Evolutionary conservation across 1,139 yeast genomes (phyloP).

Genomic region (Scheffersomyces quercinus): DNA sequence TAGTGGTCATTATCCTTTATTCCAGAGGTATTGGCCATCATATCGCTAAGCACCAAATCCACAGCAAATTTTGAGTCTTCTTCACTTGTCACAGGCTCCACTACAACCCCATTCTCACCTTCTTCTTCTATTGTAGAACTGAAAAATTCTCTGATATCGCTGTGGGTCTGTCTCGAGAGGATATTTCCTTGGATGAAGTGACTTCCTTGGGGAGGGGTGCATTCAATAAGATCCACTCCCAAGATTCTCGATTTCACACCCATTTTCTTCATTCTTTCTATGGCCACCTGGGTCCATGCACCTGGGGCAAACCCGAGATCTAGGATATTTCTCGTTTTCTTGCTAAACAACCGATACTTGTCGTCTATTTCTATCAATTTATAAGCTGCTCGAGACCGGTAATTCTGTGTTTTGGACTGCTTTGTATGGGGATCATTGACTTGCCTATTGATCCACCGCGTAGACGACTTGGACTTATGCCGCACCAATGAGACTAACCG

Average conservation of each 20-base stretch:
- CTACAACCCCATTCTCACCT: background rate
- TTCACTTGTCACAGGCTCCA: slow-evolving; percentile 2
- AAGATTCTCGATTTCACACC: slow-evolving; percentile 21
- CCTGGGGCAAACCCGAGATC: slow-evolving; percentile 66
- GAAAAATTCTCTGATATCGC: slow-evolving; percentile 22
- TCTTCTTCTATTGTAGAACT: background rate
- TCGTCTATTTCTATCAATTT: slow-evolving; percentile 73
- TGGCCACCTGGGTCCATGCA: slow-evolving; percentile 50
- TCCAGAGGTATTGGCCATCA: slow-evolving; percentile 52
- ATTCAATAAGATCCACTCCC: slow-evolving; percentile 44
- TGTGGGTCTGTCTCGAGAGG: slow-evolving; percentile 34
- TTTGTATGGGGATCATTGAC: slow-evolving; percentile 60
- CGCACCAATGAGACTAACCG: slow-evolving; percentile 1
- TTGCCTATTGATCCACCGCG: slow-evolving; percentile 75
- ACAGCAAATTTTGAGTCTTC: slow-evolving; percentile 13
- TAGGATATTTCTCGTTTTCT: slow-evolving; percentile 55
- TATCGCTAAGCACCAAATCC: slow-evolving; percentile 44
- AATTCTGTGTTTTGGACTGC: slow-evolving; percentile 63
- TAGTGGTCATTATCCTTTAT: slow-evolving; percentile 43
- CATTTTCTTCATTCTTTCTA: slow-evolving; percentile 21
- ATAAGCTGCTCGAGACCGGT: slow-evolving; percentile 87
- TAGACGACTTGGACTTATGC: slow-evolving; percentile 49
- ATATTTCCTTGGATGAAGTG: slow-evolving; percentile 45
- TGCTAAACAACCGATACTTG: slow-evolving; percentile 57
- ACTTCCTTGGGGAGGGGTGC: slow-evolving; percentile 43